These are phyloP conservation scores for Pleurotus tuber-regium DNA, from an alignment of 768 basidiomycete genomes.

Conservation along the genomic window DNA sequence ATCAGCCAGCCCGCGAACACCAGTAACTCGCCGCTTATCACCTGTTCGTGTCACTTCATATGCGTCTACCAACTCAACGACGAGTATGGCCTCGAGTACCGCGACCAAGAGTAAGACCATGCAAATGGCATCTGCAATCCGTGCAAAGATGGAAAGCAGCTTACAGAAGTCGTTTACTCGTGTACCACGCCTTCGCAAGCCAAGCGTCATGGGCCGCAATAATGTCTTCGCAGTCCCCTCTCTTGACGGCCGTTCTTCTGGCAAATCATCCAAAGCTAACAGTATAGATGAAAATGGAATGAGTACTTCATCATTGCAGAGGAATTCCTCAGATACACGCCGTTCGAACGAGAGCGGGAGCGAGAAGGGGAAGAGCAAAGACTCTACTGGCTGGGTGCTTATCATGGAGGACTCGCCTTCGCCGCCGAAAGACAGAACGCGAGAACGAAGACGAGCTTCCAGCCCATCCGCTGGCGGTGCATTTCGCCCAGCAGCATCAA, in stretches of 20 bases:
- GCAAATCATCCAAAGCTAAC: slow-evolving; percentile 29
- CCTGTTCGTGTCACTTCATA: slow-evolving; percentile 35
- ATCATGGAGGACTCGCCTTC: slow-evolving; percentile 87
- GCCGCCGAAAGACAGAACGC: slow-evolving; percentile 53
- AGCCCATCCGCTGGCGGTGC: slow-evolving; percentile 59
- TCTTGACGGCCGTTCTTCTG: slow-evolving; percentile 29
- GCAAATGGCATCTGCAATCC: slow-evolving; percentile 92
- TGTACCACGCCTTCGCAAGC: slow-evolving; percentile 81
- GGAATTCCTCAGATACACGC: slow-evolving; percentile 43
- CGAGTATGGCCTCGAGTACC: slow-evolving; percentile 39
- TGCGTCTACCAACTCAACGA: slow-evolving; percentile 39
- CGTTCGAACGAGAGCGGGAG: slow-evolving; percentile 43
- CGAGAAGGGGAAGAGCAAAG: slow-evolving; percentile 47
- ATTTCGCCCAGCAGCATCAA: slow-evolving; percentile 47
- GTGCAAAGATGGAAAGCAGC: slow-evolving; percentile 75
- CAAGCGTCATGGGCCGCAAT: slow-evolving; percentile 62
- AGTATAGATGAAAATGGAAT: slow-evolving; percentile 7
- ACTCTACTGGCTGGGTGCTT: slow-evolving; percentile 81
- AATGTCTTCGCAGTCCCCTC: slow-evolving; percentile 36
- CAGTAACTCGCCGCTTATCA: slow-evolving; percentile 34
- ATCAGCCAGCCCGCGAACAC: slow-evolving; percentile 46
- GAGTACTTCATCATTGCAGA: slow-evolving; percentile 21
- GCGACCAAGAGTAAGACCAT: slow-evolving; percentile 77
- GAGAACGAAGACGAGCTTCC: slow-evolving; percentile 57
- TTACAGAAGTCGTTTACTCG: slow-evolving; percentile 88